These are phyloP conservation scores for Arabidopsis hybrid DNA, from an alignment of 441 rosid species.

Conservation along the genomic window DNA sequence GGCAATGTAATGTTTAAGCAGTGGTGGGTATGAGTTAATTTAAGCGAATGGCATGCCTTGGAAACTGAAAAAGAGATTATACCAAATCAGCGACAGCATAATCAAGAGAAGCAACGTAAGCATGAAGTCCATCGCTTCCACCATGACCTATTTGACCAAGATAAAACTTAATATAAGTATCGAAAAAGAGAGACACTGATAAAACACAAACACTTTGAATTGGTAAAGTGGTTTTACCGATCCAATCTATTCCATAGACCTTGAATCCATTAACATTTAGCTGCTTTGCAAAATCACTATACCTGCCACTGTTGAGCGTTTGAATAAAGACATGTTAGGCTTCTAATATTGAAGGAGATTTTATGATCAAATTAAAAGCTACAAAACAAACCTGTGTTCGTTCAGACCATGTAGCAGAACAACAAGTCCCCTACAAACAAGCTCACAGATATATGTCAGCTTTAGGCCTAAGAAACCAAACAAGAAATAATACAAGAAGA, in stretches of 20 bases:
- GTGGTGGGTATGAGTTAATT: background rate
- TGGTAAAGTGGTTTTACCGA: conserved; percentile 56
- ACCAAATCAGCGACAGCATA: conserved; percentile 81
- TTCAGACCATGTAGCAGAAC: conserved; percentile 85
- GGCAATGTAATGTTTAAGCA: background rate
- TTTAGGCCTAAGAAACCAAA: conserved; percentile 18
- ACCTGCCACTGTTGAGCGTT: conserved; percentile 69
- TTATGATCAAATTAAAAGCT: conserved; percentile 8
- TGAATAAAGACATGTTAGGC: conserved; percentile 21
- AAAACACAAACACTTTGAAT: background rate
- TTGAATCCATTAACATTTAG: conserved; percentile 78
- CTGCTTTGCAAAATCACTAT: conserved; percentile 77
- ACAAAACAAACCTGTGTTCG: conserved; percentile 76
- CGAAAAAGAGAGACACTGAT: background rate
- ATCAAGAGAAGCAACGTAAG: conserved; percentile 83
- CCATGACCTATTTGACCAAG: conserved; percentile 71
- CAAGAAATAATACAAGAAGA: conserved; percentile 7
- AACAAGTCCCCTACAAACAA: conserved; percentile 72
- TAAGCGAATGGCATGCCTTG: conserved; percentile 7
- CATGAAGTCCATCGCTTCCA: conserved; percentile 94
- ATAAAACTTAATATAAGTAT: background rate
- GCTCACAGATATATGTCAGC: conserved; percentile 28
- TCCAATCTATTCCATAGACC: conserved; percentile 89
- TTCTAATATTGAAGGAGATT: background rate
- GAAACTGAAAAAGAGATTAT: conserved; percentile 28